Evolutionary conservation across 2,329 filamentous ascomycete species (phyloP), one percentile per base, ranked within the genome.

Genomic region (Fusarium lyarnte): DNA sequence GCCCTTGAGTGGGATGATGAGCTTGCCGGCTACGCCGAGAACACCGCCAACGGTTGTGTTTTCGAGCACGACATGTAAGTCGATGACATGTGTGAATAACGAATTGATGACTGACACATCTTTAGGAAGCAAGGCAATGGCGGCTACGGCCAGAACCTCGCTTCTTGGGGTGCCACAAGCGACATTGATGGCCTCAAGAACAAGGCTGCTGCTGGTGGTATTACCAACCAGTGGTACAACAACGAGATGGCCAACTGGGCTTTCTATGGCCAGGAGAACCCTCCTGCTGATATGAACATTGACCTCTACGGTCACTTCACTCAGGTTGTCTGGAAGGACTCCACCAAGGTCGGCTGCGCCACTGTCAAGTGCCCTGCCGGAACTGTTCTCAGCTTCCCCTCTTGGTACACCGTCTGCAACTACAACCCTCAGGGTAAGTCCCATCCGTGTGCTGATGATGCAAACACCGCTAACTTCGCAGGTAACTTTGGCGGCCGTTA

Each of bases 111-210:
- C 82, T 86, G 69, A 86, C 77, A 65, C 21, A n/a, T 66, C 6
- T 45, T 66, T 76, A 90, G 87, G 76, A 80, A 84, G 31, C 84
- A 88, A 51, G 88, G 89, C 70, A 86, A 84, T 55, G 90, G 89
- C 61, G 86, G 87, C 47, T 97, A 96, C 79, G 96, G 96, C 72
- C 96, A 99, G 85, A 99, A 98, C 88, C 91, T 98, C 66, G 95
- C 93, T 78, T 91, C 91, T 74, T 87, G 81, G 79, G 87, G 83
- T 52, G 82, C 81, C 53, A 81, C 82, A 33, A 82, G 77, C 41
- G 75, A 84, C 51, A 81, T 84, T 29, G 73, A 76, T 47, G 70
- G 63, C 53, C 73, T 81, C 68, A 70, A 78, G 69, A 86, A 91
- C 74, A 82, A 81, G 67, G 87, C 90, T 51, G 86, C 93, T 70